Evolutionary conservation across 192 early-diverging fungal species (phyloP).

Genomic region (Coemansia sp.): DNA sequence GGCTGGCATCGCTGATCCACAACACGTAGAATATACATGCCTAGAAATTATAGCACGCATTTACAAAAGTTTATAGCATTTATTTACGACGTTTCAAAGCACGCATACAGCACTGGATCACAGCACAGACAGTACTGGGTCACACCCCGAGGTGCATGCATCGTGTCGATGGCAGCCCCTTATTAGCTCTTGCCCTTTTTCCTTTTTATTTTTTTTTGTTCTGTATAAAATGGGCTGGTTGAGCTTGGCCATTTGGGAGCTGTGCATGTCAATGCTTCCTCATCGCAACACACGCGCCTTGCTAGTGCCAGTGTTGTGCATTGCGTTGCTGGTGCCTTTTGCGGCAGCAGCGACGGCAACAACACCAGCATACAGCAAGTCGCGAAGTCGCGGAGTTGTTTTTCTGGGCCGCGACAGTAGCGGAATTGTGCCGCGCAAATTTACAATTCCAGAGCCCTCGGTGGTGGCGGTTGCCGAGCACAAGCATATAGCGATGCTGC

Average conservation of each 20-base stretch:
- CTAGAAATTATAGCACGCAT: neutral
- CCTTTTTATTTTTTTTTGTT: neutral
- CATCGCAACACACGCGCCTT: constrained; percentile 47
- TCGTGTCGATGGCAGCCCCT: neutral
- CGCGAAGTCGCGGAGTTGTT: constrained; percentile 5
- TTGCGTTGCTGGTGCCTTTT: constrained; percentile 31
- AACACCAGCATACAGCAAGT: neutral
- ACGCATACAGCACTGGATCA: no score
- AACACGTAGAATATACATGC: neutral
- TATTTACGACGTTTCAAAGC: no score
- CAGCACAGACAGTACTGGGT: neutral
- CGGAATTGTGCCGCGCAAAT: constrained; percentile 49
- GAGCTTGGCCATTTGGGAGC: constrained; percentile 37
- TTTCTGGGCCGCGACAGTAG: constrained; percentile 29
- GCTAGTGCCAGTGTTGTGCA: constrained; percentile 41
- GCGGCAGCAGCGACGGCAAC: constrained; percentile 12
- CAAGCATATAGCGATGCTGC: constrained; percentile 44
- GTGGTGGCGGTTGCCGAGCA: constrained; percentile 45
- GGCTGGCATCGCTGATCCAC: constrained; percentile 12
- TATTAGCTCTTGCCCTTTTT: no score
- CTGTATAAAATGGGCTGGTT: constrained; percentile 35
- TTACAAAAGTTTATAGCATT: no score
- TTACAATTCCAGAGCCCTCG: constrained; percentile 47
- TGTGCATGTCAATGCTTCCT: constrained; percentile 51
- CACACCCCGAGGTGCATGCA: neutral